phyloP scores from a whole-genome alignment of 129 eudicot genomes.

The Gnaphalium uliginosum region DNA sequence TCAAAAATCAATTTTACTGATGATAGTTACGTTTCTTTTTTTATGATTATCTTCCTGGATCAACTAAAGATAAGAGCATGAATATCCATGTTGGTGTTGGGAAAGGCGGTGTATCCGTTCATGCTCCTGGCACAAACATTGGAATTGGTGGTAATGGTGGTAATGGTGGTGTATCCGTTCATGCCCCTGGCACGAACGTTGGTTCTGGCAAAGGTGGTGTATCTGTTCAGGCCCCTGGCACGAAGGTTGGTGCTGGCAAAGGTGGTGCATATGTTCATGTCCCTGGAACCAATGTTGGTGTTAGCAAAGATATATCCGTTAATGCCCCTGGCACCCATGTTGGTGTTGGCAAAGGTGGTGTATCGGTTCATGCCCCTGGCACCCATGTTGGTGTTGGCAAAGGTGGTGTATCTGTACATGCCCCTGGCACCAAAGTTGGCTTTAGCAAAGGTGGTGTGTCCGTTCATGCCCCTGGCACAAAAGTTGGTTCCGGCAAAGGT shows the following conservation, averaged over 20 bases:
- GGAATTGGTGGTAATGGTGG: constrained; percentile 34
- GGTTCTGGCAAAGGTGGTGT: constrained; percentile 15
- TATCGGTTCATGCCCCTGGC: constrained; percentile 30
- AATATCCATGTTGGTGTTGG: constrained; percentile 36
- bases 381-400: constrained; percentile 36
- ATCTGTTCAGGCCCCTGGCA: constrained; percentile 23
- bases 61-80: constrained; percentile 49
- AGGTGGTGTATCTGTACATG: constrained; percentile 31
- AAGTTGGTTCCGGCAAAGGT: constrained; percentile 21
- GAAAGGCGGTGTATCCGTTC: constrained; percentile 34
- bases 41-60: constrained; percentile 24
- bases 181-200: constrained; percentile 30
- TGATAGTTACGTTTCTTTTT: not conserved
- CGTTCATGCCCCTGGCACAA: not conserved
- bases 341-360: constrained; percentile 28
- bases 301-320: not conserved
- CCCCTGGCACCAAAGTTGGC: constrained; percentile 29
- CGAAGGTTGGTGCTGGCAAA: constrained; percentile 9
- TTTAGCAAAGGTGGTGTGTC: not conserved
- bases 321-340: constrained; percentile 32
- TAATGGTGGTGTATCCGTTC: constrained; percentile 32
- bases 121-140: constrained; percentile 36
- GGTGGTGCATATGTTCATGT: constrained; percentile 34
- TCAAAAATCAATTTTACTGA: not conserved
- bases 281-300: not conserved